Conservation (phyloP, 257 asterid species). For the Salvia miltiorrhiza region DNA sequence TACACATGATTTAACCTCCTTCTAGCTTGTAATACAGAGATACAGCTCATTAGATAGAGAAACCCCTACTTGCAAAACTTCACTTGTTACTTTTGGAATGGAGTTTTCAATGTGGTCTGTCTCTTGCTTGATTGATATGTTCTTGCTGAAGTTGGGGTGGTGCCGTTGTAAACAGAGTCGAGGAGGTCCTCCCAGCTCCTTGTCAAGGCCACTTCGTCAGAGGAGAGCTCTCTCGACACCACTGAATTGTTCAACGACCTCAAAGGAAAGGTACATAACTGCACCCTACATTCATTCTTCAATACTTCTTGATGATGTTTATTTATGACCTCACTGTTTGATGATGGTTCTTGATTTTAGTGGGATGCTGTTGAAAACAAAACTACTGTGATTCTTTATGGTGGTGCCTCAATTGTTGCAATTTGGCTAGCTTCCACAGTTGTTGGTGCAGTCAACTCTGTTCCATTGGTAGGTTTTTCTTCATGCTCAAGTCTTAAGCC, state of each 20-base stretch:
- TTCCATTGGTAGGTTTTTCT: constrained; percentile 68
- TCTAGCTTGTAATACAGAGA: not conserved
- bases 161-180: constrained; percentile 42
- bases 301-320: not conserved
- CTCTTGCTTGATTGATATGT: no score
- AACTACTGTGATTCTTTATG: constrained; percentile 68
- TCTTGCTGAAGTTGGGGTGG: constrained; percentile 7
- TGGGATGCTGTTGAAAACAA: constrained; percentile 98
- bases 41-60: not conserved
- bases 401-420: constrained; percentile 81
- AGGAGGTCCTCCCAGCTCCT: constrained; percentile 47
- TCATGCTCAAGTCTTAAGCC: not conserved
- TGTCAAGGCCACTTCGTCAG: constrained; percentile 79
- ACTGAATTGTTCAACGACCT: constrained; percentile 68
- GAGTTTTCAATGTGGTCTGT: not conserved
- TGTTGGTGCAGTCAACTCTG: constrained; percentile 81
- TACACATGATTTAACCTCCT: not conserved
- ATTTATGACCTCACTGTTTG: not conserved
- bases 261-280: constrained; percentile 63
- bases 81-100: not conserved
- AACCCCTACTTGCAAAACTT: not conserved
- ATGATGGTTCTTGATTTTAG: constrained; percentile 27
- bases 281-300: not conserved
- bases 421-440: constrained; percentile 78
- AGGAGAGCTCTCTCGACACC: constrained; percentile 62